Evolutionary conservation across 768 basidiomycete genomes (phyloP).

Genomic region (Lentinus brumalis): DNA sequence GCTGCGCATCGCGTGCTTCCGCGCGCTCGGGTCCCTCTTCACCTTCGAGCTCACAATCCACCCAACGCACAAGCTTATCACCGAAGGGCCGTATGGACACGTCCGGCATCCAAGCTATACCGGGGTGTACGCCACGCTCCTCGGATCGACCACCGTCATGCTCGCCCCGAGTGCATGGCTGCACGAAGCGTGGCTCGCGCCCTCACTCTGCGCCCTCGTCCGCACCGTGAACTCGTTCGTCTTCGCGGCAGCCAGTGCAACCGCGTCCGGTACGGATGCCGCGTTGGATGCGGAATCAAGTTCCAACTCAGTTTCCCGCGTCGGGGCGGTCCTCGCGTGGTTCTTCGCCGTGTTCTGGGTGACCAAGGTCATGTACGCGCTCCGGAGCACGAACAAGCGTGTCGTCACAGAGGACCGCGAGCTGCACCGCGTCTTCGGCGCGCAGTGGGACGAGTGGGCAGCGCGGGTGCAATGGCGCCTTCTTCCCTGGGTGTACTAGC

Average conservation of each 20-base stretch:
- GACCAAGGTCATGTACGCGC: conserved; percentile 30
- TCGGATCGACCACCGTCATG: conserved; percentile 25
- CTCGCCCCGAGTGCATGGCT: conserved; percentile 28
- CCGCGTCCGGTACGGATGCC: conserved; percentile 13
- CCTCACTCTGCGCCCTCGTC: neutral
- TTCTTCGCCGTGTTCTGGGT: conserved; percentile 32
- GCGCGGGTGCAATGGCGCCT: conserved; percentile 26
- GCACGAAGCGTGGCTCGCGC: conserved; percentile 23
- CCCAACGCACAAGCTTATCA: conserved; percentile 39
- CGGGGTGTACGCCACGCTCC: conserved; percentile 32
- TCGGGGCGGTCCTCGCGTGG: conserved; percentile 18
- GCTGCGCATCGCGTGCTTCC: conserved; percentile 41
- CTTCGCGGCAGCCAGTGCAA: neutral
- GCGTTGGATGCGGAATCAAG: neutral
- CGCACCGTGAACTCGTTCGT: neutral
- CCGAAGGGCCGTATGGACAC: conserved; percentile 39
- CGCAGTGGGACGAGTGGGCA: conserved; percentile 30
- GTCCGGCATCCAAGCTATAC: conserved; percentile 46
- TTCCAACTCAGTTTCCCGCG: neutral
- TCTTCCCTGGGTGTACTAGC: conserved; percentile 27
- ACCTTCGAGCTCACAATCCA: conserved; percentile 44
- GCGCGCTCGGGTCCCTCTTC: conserved; percentile 38
- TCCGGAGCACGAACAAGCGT: conserved; percentile 29
- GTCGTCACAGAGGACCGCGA: conserved; percentile 28
- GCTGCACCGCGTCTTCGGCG: conserved; percentile 27